phyloP scores from a whole-genome alignment of 371 early-diverging fungal genomes.

The Rhizopus stolonifer region DNA sequence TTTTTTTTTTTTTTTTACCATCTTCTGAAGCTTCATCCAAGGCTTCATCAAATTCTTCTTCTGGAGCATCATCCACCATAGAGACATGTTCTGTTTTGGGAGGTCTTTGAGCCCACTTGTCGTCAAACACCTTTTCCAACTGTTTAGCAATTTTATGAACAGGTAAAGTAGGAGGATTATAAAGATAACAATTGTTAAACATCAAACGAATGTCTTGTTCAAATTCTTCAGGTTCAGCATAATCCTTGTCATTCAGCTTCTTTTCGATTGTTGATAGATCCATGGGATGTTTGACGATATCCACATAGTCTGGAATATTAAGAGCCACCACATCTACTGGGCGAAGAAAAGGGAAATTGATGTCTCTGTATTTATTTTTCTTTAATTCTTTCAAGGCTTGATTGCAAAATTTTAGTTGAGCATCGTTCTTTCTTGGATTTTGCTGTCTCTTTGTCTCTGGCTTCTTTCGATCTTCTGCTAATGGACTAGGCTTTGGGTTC shows the following conservation, averaged over 20 bases:
- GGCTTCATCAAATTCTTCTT: slow-evolving; percentile 19
- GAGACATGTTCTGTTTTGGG: slow-evolving; percentile 14
- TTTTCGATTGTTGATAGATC: slow-evolving; percentile 92
- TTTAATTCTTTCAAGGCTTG: slow-evolving; percentile 74
- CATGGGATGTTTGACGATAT: slow-evolving; percentile 97
- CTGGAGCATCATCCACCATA: slow-evolving; percentile 11
- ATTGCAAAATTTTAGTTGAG: slow-evolving; percentile 70
- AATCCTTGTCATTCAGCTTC: slow-evolving; percentile 80
- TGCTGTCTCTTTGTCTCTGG: slow-evolving; percentile 71
- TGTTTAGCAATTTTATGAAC: slow-evolving; percentile 84
- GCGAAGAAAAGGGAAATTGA: slow-evolving; percentile 77
- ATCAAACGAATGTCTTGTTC: slow-evolving; percentile 86
- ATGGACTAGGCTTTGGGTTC: slow-evolving; percentile 17
- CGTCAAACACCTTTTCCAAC: slow-evolving; percentile 82
- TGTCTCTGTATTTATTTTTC: slow-evolving; percentile 71
- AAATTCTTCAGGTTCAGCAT: slow-evolving; percentile 74
- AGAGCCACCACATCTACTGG: slow-evolving; percentile 95
- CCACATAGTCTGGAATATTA: slow-evolving; percentile 92
- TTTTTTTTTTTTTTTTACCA: no score
- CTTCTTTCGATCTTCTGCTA: slow-evolving; percentile 65
- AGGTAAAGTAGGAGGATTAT: slow-evolving; percentile 88
- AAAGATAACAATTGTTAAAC: slow-evolving; percentile 92
- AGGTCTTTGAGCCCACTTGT: slow-evolving; percentile 80
- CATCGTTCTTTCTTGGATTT: slow-evolving; percentile 58
- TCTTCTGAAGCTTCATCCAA: slow-evolving; percentile 35